Base-by-base conservation (phyloP, 129 eudicot species). In the Lonicera japonica region DNA sequence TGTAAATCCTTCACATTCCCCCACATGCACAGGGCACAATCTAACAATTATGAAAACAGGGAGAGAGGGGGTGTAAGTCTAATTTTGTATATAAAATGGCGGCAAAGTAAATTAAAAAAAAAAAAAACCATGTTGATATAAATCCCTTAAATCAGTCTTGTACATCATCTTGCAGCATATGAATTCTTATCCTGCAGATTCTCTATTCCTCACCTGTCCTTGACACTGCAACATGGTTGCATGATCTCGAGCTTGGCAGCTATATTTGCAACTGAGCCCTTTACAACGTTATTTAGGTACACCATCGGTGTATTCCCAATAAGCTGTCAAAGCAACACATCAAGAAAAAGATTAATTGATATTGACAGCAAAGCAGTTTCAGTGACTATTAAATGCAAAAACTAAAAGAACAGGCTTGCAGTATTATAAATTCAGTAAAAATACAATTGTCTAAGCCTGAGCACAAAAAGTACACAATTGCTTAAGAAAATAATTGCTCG, bases 201-300 rank as follows among this genome's bases (percentile, higher is more conserved):
- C 5, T 20, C 24, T 52, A 57, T 65, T 29, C 63, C 79, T 76
- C 63, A 81, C 97, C 97, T 82, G 81, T 88, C 99, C 79, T 92
- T 92, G 43, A 92, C 99, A 55, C 99, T 92, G 64, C 96, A 92
- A 47, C 99, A 92, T 50, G 99, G 99, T 75, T 92, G 96, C 99
- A 88, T 92, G 45, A 86, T 88, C 78, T 92, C 99, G 71, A 92
- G 96, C 84, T 92, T 92, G 61, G 99, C 99, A 15, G 99, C 99
- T 38, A 92, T 92, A 74, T 85, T 83, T 34, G 96, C 99, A 65
- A 79, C 85, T 11, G 89, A 88, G 55, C 82, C 96, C 70, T 88
- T 77, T 23, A 72, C 95, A 56, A 92, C 75, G 43, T 50, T 79
- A 64, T 92, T 92, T 75, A 92, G 64, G 85, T 80, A 92, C 58